A percentile compares a stretch with the other conserved stretches of the same genome.
Conservation (phyloP, 257 asterid genomes). For the Solanum virginianum region DNA sequence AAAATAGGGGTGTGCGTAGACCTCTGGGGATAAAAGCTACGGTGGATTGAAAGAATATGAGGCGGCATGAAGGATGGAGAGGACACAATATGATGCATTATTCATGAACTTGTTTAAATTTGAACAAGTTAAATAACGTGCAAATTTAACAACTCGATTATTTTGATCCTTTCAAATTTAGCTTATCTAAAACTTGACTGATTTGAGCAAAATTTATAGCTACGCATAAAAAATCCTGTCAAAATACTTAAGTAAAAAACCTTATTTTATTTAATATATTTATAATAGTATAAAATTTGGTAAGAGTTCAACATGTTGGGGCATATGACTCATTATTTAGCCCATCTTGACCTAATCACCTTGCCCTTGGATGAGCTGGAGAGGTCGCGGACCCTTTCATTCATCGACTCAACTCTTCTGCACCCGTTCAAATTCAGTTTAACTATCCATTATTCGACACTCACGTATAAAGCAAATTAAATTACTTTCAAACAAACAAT, state of each 20-base stretch:
- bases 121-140: not conserved
- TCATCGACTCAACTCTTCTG: not conserved
- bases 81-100: not conserved
- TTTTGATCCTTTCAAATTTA: not conserved
- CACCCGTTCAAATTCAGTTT: not conserved
- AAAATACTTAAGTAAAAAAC: too few species aligned
- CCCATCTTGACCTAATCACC: not conserved
- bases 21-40: not conserved
- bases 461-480: not conserved
- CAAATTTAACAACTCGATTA: not conserved
- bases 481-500: not conserved
- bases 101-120: not conserved
- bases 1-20: not conserved
- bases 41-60: not conserved
- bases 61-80: not conserved
- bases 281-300: not conserved
- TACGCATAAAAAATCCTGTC: too few species aligned
- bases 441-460: not conserved
- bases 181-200: not conserved
- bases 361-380: not conserved
- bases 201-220: not conserved
- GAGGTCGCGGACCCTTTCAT: not conserved
- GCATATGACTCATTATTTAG: not conserved
- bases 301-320: not conserved
- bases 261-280: too few species aligned